Conservation (phyloP, 2,329 filamentous ascomycete genomes). For the Ophidiomyces ophidiicola region DNA sequence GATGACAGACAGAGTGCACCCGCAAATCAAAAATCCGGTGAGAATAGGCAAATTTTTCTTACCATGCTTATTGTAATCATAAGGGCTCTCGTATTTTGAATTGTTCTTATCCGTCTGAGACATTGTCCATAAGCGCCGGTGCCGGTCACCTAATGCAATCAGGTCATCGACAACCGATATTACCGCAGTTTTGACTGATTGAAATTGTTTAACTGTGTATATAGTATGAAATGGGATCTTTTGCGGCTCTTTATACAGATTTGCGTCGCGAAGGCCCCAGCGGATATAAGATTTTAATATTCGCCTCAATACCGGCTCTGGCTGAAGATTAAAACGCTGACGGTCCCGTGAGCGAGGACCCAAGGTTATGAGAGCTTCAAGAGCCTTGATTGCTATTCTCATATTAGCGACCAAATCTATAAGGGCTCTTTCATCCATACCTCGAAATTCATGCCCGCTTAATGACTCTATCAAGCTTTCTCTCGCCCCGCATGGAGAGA, state of each 20-base stretch:
- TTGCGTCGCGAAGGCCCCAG: constrained; percentile 43
- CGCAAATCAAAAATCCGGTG: constrained; percentile 43
- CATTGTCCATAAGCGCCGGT: constrained; percentile 20
- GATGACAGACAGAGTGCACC: constrained; percentile 42
- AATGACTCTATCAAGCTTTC: constrained; percentile 36
- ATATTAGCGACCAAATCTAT: constrained; percentile 3
- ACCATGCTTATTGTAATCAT: constrained; percentile 10
- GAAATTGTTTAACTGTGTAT: constrained; percentile 30
- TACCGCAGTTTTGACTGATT: constrained; percentile 32
- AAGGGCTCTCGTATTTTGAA: background rate
- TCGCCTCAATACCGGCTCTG: constrained; percentile 29
- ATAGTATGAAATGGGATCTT: constrained; percentile 37
- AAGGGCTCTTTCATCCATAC: constrained; percentile 20
- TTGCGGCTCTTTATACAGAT: constrained; percentile 26
- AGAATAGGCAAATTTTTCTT: constrained; percentile 36
- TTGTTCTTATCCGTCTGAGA: constrained; percentile 8
- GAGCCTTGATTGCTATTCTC: constrained; percentile 37
- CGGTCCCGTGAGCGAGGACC: constrained; percentile 43
- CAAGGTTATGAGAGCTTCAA: constrained; percentile 39
- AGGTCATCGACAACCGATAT: constrained; percentile 35
- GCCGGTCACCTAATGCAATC: constrained; percentile 32
- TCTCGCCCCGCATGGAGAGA: constrained; percentile 31
- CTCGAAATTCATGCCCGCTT: constrained; percentile 35
- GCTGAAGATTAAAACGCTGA: constrained; percentile 26
- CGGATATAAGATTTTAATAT: constrained; percentile 38